Conservation (phyloP, 163 green algal species). For the Volvox carteri region DNA sequence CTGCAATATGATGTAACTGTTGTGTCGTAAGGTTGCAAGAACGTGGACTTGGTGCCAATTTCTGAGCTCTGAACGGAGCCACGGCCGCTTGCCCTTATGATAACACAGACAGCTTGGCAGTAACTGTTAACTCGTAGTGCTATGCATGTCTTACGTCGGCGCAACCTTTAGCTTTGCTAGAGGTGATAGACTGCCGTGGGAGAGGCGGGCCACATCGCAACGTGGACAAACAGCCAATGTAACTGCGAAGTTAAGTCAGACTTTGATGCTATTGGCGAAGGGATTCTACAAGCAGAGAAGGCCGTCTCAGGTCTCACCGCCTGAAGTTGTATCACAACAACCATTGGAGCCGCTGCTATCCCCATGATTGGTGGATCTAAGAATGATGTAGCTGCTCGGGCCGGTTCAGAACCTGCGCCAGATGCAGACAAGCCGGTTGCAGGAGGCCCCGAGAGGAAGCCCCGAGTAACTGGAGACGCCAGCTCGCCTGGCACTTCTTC, state of each 20-base stretch:
- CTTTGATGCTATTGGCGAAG: not conserved
- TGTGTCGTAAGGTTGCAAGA: no score
- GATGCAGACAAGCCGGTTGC: not conserved
- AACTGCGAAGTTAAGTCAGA: not conserved
- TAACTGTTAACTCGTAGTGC: no score
- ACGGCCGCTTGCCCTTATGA: no score
- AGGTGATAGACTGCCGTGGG: no score
- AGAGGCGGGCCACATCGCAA: no score
- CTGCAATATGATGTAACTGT: no score
- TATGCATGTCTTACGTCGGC: no score
- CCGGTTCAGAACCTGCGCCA: not conserved
- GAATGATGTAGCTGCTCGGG: not conserved
- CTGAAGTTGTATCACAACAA: not conserved
- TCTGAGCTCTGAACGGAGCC: no score
- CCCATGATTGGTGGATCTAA: conserved; percentile 24
- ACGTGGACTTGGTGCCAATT: no score
- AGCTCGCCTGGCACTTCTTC: not conserved
- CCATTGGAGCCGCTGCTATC: not conserved
- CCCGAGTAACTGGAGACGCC: not conserved
- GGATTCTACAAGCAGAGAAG: not conserved
- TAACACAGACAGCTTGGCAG: no score
- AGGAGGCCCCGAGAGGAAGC: not conserved
- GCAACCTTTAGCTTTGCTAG: no score
- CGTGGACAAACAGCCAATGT: not conserved
- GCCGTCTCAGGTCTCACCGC: not conserved